Evolutionary conservation across 164 flowering plant genomes (phyloP), one percentile per base, ranked within the genome.

Genomic region (Nymphaea thermarum): DNA sequence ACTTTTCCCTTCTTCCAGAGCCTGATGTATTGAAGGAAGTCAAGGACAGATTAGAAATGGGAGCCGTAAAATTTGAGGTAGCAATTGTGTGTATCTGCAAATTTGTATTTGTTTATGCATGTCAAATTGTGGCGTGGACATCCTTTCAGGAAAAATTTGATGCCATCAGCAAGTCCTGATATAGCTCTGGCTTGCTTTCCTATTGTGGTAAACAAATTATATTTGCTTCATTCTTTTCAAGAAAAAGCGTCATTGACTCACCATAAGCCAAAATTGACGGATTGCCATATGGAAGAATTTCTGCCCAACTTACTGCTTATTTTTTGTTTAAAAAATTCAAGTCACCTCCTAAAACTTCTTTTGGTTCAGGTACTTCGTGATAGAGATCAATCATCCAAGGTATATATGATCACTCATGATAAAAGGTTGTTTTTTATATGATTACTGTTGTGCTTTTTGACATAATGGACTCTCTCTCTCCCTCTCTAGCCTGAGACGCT

Each of bases 51-150:
- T 82, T 94, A 71, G 99, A 94, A 60, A 83, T 85, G 66, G 98
- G 96, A 67, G 73, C 93, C 53, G 96, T 88, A 65, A 94, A 94
- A 76, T 94, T 94, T 80, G 99, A 94, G 98, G 99, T 90, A 63
- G 43, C 60, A 11, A 60, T 42, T 57, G 55, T 47, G 55, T 6
- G 7, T 5, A 45, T 45, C 53, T 45, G 11, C 12, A 2, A 6
- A 2, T 4, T 7, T 47, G 55, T 47, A 12, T 47, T 7, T 2
- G 11, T 45, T 45, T 47, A 0, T 47, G 55, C 12, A 12, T 47
- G 55, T 7, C 55, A 47, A 25, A 25, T 25, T 25, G 36, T 25
- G 36, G 36, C 36, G 36, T 25, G 36, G 36, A 25, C n/a, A n/a
- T 25, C 36, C 36, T 25, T 25, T 25, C 1, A 25, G 36, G 36